phyloP scores from a whole-genome alignment of 805 yeast species.

The Saccharomyces kudriavzevii region DNA sequence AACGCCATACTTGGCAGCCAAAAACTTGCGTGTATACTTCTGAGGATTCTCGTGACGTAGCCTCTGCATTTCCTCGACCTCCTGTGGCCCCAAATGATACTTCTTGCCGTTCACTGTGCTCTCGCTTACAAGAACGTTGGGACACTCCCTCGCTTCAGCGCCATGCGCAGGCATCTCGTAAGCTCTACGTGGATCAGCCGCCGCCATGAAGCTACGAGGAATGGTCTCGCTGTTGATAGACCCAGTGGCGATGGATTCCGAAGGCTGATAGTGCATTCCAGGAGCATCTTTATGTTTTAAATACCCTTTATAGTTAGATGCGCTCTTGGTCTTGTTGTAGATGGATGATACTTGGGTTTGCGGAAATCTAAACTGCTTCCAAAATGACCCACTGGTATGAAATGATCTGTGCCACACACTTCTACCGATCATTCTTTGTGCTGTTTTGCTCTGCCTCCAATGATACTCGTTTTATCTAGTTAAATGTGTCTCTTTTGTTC shows the following conservation, averaged over 20 bases:
- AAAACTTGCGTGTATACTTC: constrained; percentile 51
- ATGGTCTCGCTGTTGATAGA: constrained; percentile 42
- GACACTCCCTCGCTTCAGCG: constrained; percentile 32
- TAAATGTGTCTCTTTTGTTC: neutral
- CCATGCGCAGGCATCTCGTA: constrained; percentile 24
- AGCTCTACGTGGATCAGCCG: constrained; percentile 47
- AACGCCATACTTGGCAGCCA: constrained; percentile 53
- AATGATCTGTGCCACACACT: neutral
- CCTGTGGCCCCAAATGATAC: constrained; percentile 50
- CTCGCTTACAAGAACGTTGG: constrained; percentile 30
- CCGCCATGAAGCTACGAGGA: constrained; percentile 63
- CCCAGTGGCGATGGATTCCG: constrained; percentile 55
- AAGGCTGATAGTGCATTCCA: constrained; percentile 54
- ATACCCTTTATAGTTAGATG: constrained; percentile 51
- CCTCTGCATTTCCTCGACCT: constrained; percentile 47
- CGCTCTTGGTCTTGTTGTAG: constrained; percentile 55
- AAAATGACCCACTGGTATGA: neutral
- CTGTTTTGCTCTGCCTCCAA: neutral
- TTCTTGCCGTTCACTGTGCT: constrained; percentile 29
- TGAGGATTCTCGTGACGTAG: constrained; percentile 53
- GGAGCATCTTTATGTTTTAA: constrained; percentile 36
- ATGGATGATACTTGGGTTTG: constrained; percentile 29
- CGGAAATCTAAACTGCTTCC: constrained; percentile 31
- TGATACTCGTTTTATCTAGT: neutral
- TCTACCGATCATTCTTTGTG: neutral